Base-by-base conservation (phyloP, 2,329 filamentous ascomycete species). In the Byssoonygena ceratinophila region DNA sequence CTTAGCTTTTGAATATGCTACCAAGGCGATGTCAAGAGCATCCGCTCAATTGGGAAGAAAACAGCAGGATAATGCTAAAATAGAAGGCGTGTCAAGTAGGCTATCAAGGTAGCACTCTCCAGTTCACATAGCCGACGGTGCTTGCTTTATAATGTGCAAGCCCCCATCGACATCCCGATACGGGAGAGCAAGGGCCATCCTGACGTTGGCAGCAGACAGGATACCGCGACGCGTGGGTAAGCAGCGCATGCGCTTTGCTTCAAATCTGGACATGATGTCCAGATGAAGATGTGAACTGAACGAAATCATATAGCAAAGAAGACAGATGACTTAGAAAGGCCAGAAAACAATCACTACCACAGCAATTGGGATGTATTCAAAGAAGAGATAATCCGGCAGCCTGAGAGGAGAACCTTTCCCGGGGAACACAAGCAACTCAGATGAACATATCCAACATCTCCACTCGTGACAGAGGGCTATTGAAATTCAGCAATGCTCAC, bases 401-500 rank as follows among this genome's bases (percentile, higher is more conserved):
- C 31, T 14, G 32, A 8, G 36, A 31, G 32, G 16, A 12, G 40
- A 41, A 29, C 4, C 4, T 16, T 23, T 31, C 29, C 20, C 20
- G 22, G 36, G 27, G 27, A 41, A 23, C 37, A 43, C 37, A 50
- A 25, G 27, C 32, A n/a, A 43, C 34, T 18, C 47, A 43, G 47
- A 50, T 43, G 47, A 50, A 43, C 47, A 32, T 14, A 14, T 23
- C 36, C 12, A 43, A 12, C 18, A 22, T 34, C n/a, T 11, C 22
- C 36, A 39, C 46, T 9, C 46, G 41, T 49, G 46, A 49, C 20
- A 27, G 32, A 49, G 18, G 34, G 18, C 36, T 9, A 40, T 49
- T 40, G 46, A 41, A 18, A 32, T 29, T 31, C 22, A 32, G 16
- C 14, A 25, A 29, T 29, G n/a, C 46, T 40, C 41, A 50, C 47